A percentile compares a stretch with the other conserved stretches of the same genome.
Evolutionary conservation across 2,329 filamentous ascomycete genomes (phyloP).

Genomic region (Diatrype stigma): DNA sequence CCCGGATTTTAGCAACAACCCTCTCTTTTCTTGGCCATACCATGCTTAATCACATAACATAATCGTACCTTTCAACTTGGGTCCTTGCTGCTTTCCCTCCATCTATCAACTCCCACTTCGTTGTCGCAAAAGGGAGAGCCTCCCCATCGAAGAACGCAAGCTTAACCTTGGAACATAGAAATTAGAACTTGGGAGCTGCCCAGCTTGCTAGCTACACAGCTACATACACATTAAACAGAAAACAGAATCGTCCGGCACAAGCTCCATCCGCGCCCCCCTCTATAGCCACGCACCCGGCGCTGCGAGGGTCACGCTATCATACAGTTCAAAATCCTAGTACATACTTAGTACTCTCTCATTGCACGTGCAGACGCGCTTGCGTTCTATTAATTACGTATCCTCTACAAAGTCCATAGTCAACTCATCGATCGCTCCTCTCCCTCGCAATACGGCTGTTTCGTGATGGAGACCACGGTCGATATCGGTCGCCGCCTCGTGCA

Average conservation of each 20-base stretch:
- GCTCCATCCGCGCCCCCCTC: too few species aligned
- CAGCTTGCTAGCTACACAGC: too few species aligned
- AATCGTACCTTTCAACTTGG: not conserved
- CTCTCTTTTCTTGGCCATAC: not conserved
- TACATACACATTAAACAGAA: not conserved
- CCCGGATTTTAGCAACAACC: not conserved
- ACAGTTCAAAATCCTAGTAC: not conserved
- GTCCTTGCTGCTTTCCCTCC: not conserved
- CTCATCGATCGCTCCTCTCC: too few species aligned
- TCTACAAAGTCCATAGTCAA: too few species aligned
- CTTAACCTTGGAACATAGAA: too few species aligned
- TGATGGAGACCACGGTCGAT: slow-evolving; percentile 54
- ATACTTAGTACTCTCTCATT: too few species aligned
- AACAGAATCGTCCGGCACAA: too few species aligned
- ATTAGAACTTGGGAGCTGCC: too few species aligned
- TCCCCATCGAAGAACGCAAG: not conserved
- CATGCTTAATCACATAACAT: not conserved
- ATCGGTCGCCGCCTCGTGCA: slow-evolving; percentile 78
- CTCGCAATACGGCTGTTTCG: slow-evolving; percentile 1
- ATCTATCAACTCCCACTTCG: not conserved
- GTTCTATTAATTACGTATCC: too few species aligned
- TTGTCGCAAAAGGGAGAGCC: not conserved
- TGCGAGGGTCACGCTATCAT: not conserved
- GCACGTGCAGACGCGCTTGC: too few species aligned
- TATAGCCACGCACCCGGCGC: too few species aligned